phyloP scores from a whole-genome alignment of 2,329 filamentous ascomycete species.

The Rutstroemia sp. region DNA sequence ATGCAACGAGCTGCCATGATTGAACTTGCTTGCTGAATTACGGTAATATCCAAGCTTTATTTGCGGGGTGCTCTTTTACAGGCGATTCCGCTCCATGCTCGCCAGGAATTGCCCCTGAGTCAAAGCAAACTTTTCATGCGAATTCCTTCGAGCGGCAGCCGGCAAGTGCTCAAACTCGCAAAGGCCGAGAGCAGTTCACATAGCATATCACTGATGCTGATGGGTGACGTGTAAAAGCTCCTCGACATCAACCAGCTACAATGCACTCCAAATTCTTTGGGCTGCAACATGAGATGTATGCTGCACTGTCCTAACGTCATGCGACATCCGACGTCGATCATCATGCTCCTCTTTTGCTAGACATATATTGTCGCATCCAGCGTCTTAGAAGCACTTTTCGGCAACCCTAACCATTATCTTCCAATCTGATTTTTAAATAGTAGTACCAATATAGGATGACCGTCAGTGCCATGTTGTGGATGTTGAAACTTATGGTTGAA shows the following conservation, averaged over 20 bases:
- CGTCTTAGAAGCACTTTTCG: not conserved
- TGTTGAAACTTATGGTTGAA: not conserved
- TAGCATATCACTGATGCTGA: too few species aligned
- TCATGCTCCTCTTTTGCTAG: not conserved
- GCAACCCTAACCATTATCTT: not conserved
- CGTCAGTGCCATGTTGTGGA: not conserved
- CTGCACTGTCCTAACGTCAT: not conserved
- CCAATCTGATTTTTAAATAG: not conserved
- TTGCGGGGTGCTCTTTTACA: not conserved
- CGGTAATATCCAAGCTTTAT: too few species aligned
- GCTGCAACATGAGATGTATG: not conserved
- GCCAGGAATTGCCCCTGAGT: not conserved
- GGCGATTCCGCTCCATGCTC: not conserved
- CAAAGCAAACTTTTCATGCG: not conserved
- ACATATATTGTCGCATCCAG: not conserved
- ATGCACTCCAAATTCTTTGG: not conserved
- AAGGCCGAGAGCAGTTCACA: too few species aligned
- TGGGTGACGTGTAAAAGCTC: not conserved
- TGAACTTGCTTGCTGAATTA: too few species aligned
- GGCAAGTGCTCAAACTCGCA: too few species aligned
- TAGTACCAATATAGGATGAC: not conserved
- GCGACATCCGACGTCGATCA: not conserved
- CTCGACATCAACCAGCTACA: not conserved
- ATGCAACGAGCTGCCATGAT: too few species aligned
- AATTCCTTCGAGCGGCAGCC: not conserved